Base-by-base conservation (phyloP, 2,329 filamentous ascomycete genomes). In the Pyrenophora graminea region DNA sequence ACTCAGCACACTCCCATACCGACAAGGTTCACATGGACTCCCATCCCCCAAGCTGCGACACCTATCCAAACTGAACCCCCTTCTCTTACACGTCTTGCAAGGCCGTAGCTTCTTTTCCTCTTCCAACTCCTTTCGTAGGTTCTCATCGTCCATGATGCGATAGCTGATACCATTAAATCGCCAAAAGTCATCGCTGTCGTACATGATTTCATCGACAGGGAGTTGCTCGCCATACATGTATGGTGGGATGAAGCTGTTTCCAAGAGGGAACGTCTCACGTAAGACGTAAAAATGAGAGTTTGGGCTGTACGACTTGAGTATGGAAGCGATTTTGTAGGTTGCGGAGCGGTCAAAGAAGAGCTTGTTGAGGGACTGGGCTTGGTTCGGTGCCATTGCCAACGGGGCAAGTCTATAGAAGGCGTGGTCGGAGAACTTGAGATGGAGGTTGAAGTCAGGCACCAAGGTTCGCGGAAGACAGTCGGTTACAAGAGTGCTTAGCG, bases 201-300 rank as follows among this genome's bases (percentile, higher is more conserved):
- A 73, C 45, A 69, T 52, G 6, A 56, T 13, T 12, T 55, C 53
- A 38, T 72, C 68, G 2, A 58, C 46, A 0, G 70, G 70, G 3
- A 54, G 34, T 6, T 70, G 64, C 19, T 73, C 70, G 9, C 70
- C 68, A 17, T 69, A 58, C 67, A 73, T 70, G 38, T 66, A 73
- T 0, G 70, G 70, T 3, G 68, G 68, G 1, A 73, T 73, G 38
- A 58, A 72, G 0, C 55, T 34, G 0, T 40, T 53, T 0, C 57
- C 61, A 3, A 45, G 41, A 0, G 41, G 45, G 30, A 73, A 73
- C 0, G 38, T 51, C 13, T 70, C 58, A 4, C 56, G 57, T 1
- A 63, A 65, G 15, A 72, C 51, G 7, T 59, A 30, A 8, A 73
- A 59, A 7, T 51, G 56, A 2, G 55, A 40, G 25, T 61, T 61